Evolutionary conservation across 768 basidiomycete genomes (phyloP), one percentile per base, ranked within the genome.

Genomic region (Dioszegia crocea): DNA sequence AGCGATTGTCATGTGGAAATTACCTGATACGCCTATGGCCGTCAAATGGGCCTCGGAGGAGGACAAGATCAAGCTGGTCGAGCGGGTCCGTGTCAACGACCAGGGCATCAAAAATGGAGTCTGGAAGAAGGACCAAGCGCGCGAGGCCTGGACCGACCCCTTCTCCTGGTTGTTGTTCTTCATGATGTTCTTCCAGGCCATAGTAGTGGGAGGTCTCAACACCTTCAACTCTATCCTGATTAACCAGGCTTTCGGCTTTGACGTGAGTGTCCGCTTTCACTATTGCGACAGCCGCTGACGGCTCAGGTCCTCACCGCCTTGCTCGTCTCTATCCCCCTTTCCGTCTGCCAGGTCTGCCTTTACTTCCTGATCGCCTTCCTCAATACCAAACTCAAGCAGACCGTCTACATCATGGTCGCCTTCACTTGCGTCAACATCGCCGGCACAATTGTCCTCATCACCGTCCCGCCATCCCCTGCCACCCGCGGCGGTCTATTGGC

Each of bases 81-180:
- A 83, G 68, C 78, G 82, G 21, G 82, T 83, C 5, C 73, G 83
- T 26, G 78, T 79, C 62, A 83, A 84, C 57, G 79, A 82, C 41
- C 82, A 82, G 21, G 82, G 82, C 14, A 78, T 83, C 30, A 82
- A 83, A 66, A 82, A 83, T 65, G 80, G 77, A 60, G 73, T 76
- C 29, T 83, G 81, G 72, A 83, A 83, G 44, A 53, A 24, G 33
- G 59, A 66, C 14, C 72, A 73, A 24, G 52, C 65, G 78, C 75
- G 65, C 45, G 83, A 84, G 65, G 82, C 79, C 1, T 53, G 81
- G 50, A 70, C 63, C 21, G 83, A 84, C 59, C 78, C 79, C 1
- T 80, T 77, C 36, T 79, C 81, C 4, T 82, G 81, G 78, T 72
- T 77, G 6, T 70, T 83, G 29, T 77, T 79, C 14, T 47, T 81